These are phyloP conservation scores for Nemania serpens DNA, from an alignment of 2,329 filamentous ascomycete genomes.

Conservation along the genomic window DNA sequence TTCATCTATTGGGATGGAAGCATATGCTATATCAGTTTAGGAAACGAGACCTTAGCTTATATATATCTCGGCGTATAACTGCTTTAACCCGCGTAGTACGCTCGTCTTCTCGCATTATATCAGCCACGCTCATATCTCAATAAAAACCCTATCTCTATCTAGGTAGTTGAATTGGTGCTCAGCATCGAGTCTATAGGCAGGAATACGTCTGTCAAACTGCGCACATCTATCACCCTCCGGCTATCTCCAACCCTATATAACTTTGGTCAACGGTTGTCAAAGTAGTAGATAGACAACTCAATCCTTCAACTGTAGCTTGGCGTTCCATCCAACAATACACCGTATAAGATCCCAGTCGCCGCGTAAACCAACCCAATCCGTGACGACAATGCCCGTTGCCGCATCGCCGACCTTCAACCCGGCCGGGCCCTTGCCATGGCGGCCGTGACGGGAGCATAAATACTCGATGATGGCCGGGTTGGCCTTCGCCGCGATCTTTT, in stretches of 20 bases:
- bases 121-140: no score
- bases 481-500: conserved; percentile 83
- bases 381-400: conserved; percentile 84
- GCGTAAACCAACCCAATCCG: conserved; percentile 86
- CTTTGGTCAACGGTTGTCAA: no score
- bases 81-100: no score
- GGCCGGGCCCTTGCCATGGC: conserved; percentile 54
- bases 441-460: conserved; percentile 62
- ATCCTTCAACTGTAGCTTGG: conserved; percentile 59
- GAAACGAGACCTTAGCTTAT: no score
- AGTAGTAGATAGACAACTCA: conserved; percentile 30
- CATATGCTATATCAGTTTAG: background rate
- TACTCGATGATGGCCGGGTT: conserved; percentile 76
- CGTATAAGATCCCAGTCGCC: conserved; percentile 91
- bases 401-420: conserved; percentile 67
- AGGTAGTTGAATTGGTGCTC: no score
- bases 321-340: conserved; percentile 91
- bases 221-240: no score
- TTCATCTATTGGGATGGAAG: background rate
- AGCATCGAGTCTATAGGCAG: no score
- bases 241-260: background rate
- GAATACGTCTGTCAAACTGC: no score
- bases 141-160: no score
- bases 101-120: no score
- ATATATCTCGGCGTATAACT: no score